phyloP scores from a whole-genome alignment of 345 rosid genomes.

The sweet orange (Citrus sinensis) region DNA sequence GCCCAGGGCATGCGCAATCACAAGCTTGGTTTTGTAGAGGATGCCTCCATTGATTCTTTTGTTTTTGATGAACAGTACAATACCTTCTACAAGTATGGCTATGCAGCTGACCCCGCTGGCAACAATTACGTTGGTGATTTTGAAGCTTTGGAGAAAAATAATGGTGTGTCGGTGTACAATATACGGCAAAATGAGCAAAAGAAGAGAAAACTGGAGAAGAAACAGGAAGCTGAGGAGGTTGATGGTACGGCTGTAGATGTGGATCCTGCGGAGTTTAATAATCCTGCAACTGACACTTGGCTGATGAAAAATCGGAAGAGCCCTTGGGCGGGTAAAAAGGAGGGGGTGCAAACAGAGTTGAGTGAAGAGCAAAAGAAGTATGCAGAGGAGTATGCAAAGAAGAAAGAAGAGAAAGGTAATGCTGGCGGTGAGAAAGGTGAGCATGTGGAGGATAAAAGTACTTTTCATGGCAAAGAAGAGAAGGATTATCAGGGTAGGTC shows the following conservation, averaged over 20 bases:
- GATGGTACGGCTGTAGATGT: conserved; percentile 25
- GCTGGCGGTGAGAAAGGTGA: conserved; percentile 69
- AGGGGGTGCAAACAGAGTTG: conserved; percentile 67
- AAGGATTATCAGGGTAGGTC: conserved; percentile 94
- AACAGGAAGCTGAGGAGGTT: conserved; percentile 38
- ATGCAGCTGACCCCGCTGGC: conserved; percentile 87
- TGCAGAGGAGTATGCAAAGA: conserved; percentile 91
- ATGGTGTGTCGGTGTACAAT: conserved; percentile 73
- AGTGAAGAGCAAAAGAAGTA: conserved; percentile 98
- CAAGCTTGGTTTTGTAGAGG: conserved; percentile 94
- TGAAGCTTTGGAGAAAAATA: conserved; percentile 56
- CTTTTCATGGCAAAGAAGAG: conserved; percentile 97
- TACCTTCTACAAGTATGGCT: conserved; percentile 85
- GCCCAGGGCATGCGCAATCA: conserved; percentile 97
- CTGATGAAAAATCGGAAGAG: conserved; percentile 78
- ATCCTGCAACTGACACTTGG: conserved; percentile 85
- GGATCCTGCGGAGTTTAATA: conserved; percentile 52
- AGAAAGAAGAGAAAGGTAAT: conserved; percentile 79
- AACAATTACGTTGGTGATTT: conserved; percentile 71
- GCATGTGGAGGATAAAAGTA: conserved; percentile 71
- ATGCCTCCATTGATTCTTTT: conserved; percentile 80
- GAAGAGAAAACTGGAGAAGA: conserved; percentile 61
- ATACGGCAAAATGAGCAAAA: conserved; percentile 84
- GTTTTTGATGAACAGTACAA: conserved; percentile 90
- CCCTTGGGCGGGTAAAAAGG: conserved; percentile 97